Conservation (phyloP, 78 protist species). For the Planoprotostelium fungivorum region DNA sequence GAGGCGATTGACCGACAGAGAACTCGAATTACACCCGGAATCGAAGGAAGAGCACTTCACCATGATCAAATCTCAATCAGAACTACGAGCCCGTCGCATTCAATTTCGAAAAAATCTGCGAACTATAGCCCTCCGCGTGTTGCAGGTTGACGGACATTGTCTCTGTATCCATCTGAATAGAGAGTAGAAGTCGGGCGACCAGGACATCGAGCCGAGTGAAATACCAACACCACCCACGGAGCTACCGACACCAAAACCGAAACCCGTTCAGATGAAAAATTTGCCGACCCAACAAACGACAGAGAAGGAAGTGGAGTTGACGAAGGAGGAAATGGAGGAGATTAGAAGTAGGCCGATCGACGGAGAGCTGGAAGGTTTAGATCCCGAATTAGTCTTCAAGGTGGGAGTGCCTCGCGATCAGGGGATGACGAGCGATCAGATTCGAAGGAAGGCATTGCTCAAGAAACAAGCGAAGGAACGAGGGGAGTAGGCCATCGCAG, state of each 20-base stretch:
- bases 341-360: neutral
- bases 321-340: neutral
- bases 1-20: neutral
- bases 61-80: neutral
- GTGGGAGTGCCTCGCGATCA: too few relatives aligned
- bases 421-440: too few relatives aligned
- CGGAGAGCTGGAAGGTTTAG: neutral
- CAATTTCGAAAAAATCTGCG: neutral
- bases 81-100: neutral
- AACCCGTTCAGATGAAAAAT: neutral
- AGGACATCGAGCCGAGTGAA: neutral
- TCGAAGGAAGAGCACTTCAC: neutral
- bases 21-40: neutral
- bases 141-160: neutral
- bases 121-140: too few relatives aligned
- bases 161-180: neutral
- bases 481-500: too few relatives aligned
- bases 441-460: too few relatives aligned
- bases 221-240: too few relatives aligned
- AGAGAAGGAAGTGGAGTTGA: neutral
- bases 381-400: neutral
- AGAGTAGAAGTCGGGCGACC: neutral
- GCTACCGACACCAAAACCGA: neutral
- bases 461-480: too few relatives aligned
- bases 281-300: neutral